Conservation (phyloP, 495 filamentous ascomycete genomes). For the Astrothelium macrocarpum region DNA sequence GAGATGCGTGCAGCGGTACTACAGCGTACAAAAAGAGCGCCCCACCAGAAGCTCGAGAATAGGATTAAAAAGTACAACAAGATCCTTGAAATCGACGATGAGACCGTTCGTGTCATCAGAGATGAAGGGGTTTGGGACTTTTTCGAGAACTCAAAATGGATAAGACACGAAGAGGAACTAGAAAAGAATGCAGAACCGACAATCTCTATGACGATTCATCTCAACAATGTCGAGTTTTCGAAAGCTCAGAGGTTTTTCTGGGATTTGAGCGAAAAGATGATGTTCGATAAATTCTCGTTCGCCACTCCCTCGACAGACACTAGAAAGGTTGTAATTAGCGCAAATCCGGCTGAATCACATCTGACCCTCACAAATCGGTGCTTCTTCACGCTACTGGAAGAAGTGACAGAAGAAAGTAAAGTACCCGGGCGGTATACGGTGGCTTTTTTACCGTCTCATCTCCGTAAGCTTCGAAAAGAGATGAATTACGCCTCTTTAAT, state of each 20-base stretch:
- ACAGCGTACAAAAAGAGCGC: not conserved
- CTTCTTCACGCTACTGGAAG: not conserved
- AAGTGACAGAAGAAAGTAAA: not conserved
- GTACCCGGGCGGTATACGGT: not conserved
- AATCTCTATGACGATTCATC: not conserved
- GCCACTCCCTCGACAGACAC: not conserved
- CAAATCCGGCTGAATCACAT: not conserved
- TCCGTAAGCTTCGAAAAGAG: not conserved
- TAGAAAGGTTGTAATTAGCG: not conserved
- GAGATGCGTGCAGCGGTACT: not conserved
- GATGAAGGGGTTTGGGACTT: not conserved
- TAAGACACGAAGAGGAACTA: not conserved
- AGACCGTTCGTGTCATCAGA: not conserved
- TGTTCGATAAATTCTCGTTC: not conserved
- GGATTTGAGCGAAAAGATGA: constrained; percentile 1
- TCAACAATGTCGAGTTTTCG: not conserved
- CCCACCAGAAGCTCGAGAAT: not conserved
- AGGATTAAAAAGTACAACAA: not conserved
- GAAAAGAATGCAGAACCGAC: not conserved
- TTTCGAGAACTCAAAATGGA: not conserved
- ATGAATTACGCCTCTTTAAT: not conserved
- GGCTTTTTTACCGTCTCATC: not conserved
- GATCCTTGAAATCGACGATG: not conserved
- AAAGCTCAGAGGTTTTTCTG: not conserved
- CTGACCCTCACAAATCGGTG: not conserved